Conservation (phyloP, 371 early-diverging fungal species). For the Chytridium lagenaria region DNA sequence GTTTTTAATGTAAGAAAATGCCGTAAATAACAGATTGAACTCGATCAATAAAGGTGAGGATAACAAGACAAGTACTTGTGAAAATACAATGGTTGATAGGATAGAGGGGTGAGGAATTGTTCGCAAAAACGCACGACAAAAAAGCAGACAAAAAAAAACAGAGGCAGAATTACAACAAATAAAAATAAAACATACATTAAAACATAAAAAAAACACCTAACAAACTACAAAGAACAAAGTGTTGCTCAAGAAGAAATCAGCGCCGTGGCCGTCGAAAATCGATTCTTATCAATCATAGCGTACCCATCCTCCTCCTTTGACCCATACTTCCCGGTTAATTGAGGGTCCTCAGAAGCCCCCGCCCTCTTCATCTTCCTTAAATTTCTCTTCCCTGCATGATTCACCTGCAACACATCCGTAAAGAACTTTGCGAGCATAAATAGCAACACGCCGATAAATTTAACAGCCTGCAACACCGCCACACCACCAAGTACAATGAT, state of each 20-base stretch:
- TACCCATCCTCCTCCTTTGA: conserved; percentile 14
- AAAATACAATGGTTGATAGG: too few relatives aligned
- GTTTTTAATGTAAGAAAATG: too few relatives aligned
- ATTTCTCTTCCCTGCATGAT: conserved; percentile 12
- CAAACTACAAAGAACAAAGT: not conserved
- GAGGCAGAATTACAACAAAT: not conserved
- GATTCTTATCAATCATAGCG: conserved; percentile 8
- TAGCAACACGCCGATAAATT: conserved; percentile 24
- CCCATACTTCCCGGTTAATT: conserved; percentile 5
- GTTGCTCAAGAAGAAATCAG: not conserved
- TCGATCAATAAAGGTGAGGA: too few relatives aligned
- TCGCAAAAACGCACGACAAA: not conserved
- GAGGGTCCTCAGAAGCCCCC: not conserved
- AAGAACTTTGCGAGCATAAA: conserved; percentile 23
- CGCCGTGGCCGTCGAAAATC: conserved; percentile 4
- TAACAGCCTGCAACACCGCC: conserved; percentile 29
- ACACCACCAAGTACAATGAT: conserved; percentile 25
- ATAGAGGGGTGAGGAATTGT: not conserved
- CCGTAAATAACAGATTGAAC: too few relatives aligned
- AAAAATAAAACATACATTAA: not conserved
- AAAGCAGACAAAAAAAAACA: not conserved
- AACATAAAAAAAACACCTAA: too few relatives aligned
- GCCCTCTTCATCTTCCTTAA: not conserved
- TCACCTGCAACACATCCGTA: conserved; percentile 18
- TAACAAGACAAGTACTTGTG: too few relatives aligned